Percentiles rank a stretch among this genome's conserved stretches.
These are phyloP conservation scores for Penicillium sp. DNA, from an alignment of 2,329 filamentous ascomycete genomes.

Conservation along the genomic window DNA sequence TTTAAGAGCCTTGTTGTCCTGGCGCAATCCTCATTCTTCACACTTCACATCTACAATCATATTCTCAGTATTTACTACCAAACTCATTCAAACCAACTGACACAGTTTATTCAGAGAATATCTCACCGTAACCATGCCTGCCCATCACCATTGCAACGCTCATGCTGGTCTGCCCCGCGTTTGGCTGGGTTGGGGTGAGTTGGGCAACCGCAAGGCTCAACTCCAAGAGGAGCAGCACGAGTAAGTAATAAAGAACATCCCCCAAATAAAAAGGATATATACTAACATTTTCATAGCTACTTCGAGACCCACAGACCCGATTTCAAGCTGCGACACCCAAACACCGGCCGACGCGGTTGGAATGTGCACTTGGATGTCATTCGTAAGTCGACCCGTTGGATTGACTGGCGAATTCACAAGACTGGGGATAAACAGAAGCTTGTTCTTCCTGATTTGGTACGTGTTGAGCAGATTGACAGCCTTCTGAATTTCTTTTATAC, in stretches of 20 bases:
- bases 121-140: background rate
- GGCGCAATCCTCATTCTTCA: background rate
- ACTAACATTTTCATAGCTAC: background rate
- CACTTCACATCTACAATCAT: background rate
- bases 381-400: constrained; percentile 1
- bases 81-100: background rate
- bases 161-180: background rate
- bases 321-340: background rate
- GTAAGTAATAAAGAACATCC: background rate
- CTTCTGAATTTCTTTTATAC: constrained; percentile 16
- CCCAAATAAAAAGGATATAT: background rate
- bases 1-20: background rate
- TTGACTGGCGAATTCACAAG: background rate
- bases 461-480: background rate
- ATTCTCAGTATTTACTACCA: background rate
- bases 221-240: background rate
- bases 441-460: background rate
- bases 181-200: constrained; percentile 8
- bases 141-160: background rate
- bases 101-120: background rate
- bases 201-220: constrained; percentile 4
- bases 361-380: background rate
- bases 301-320: background rate
- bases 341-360: background rate
- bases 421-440: background rate